These are phyloP conservation scores for Trichophyton verrucosum DNA, from an alignment of 2,329 filamentous ascomycete species.

Conservation along the genomic window DNA sequence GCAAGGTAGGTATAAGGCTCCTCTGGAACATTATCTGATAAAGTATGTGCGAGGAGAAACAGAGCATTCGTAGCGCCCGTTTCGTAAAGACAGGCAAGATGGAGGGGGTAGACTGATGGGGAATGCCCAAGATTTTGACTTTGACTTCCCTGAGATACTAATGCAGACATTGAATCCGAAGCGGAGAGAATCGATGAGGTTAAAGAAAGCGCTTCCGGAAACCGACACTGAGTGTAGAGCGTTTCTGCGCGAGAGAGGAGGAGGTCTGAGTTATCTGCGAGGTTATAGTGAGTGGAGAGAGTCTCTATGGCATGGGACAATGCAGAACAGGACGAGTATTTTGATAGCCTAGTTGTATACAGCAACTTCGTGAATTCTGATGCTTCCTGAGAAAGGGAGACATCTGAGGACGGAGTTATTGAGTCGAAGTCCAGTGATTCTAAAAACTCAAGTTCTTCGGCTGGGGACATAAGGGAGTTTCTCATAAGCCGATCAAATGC, in stretches of 20 bases:
- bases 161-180: conserved; percentile 55
- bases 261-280: conserved; percentile 76
- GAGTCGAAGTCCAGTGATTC: conserved; percentile 83
- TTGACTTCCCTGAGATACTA: conserved; percentile 18
- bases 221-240: conserved; percentile 87
- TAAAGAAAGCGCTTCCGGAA: conserved; percentile 71
- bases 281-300: conserved; percentile 83
- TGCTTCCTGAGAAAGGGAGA: conserved; percentile 65
- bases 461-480: conserved; percentile 79
- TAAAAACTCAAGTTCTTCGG: conserved; percentile 81
- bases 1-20: conserved; percentile 89
- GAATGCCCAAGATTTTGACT: conserved; percentile 33
- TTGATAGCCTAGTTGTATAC: conserved; percentile 88
- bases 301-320: conserved; percentile 81
- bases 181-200: conserved; percentile 70
- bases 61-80: conserved; percentile 75
- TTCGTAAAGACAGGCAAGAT: conserved; percentile 83
- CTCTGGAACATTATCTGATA: conserved; percentile 81
- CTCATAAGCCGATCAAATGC: conserved; percentile 97
- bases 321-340: conserved; percentile 76
- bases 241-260: conserved; percentile 81
- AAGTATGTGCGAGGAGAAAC: conserved; percentile 82
- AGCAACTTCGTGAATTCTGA: conserved; percentile 91
- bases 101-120: conserved; percentile 63
- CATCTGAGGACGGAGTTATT: conserved; percentile 49